These are phyloP conservation scores for Alopecurus myosuroides DNA, from an alignment of 176 grass and related monocot species.

Conservation along the genomic window DNA sequence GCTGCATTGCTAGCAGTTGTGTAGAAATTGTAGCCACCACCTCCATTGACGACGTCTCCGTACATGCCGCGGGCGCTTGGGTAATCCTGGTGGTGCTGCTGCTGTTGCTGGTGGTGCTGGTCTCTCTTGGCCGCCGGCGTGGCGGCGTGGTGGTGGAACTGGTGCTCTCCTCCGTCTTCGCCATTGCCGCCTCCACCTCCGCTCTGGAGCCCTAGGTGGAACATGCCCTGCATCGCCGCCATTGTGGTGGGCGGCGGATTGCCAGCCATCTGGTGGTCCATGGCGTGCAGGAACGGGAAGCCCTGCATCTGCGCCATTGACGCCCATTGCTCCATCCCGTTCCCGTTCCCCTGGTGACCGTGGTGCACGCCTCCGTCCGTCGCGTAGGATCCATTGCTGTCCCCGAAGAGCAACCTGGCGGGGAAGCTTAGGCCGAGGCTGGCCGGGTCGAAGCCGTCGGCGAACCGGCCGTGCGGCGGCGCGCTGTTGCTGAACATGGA, in stretches of 20 bases:
- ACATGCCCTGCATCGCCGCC: constrained; percentile 14
- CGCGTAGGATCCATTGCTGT: background rate
- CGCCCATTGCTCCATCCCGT: constrained; percentile 11
- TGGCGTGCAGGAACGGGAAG: constrained; percentile 21
- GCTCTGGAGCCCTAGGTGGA: constrained; percentile 20
- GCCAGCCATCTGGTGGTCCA: constrained; percentile 21
- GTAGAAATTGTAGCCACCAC: background rate
- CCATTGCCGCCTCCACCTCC: background rate
- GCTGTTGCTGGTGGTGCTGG: background rate
- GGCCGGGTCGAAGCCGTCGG: background rate
- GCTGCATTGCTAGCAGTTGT: constrained; percentile 1
- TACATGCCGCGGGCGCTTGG: background rate
- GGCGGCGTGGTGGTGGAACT: background rate
- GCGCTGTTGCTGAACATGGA: background rate
- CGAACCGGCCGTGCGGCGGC: background rate
- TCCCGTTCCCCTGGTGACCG: background rate
- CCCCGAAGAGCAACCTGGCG: background rate
- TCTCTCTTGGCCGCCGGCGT: constrained; percentile 1
- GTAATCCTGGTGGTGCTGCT: background rate
- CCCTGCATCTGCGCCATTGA: background rate
- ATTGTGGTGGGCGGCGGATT: background rate
- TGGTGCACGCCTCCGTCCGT: background rate
- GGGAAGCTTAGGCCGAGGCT: constrained; percentile 5
- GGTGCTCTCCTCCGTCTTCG: background rate
- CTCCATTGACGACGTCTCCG: background rate